Evolutionary conservation across 2,329 filamentous ascomycete genomes (phyloP), one percentile per base, ranked within the genome.

Genomic region (Phialocephala subalpina): DNA sequence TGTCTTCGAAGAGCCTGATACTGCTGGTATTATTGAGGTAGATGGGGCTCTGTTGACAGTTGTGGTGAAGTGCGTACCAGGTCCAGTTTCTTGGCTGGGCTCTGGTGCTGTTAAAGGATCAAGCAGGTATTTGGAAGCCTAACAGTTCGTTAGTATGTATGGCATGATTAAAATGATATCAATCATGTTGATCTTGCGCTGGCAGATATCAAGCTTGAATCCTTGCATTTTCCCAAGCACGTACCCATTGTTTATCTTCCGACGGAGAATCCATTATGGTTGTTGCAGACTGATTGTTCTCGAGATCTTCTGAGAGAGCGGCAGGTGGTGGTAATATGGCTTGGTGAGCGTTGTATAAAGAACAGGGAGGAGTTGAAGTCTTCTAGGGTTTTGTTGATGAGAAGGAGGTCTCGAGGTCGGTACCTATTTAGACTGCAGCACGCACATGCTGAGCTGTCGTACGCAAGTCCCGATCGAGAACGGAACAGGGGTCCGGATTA

Each of bases 21-120:
- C 61, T 47, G 61, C 27, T 40, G 69, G 65, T 7, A 62, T 56
- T 45, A 64, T 67, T 18, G 63, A 70, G 68, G 61, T 76, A 77
- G 81, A 82, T 78, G 73, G 88, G 86, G 58, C 29, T 62, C 47
- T 66, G 49, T 55, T 60, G 38, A 58, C 36, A 25, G 67, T 63
- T 5, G 66, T 67, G 12, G 20, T 67, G 58, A 74, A 75, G 68
- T 87, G 86, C 3, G 82, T 81, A 65, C 86, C 86, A n/a, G 86
- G 85, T 8, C 90, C 89, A 57, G 87, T 90, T 75, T 91, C 87
- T 68, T 90, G 85, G 67, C 83, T 87, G 16, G 90, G 90, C 68
- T 92, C 88, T 11, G 88, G 89, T 25, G 84, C 89, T 72, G 83
- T 88, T 68, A 93, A 81, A 69, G 91, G 91, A 72, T 91, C 89